Evolutionary conservation across 176 grass and related monocot species (phyloP).

Genomic region (Oryza glumipatula): DNA sequence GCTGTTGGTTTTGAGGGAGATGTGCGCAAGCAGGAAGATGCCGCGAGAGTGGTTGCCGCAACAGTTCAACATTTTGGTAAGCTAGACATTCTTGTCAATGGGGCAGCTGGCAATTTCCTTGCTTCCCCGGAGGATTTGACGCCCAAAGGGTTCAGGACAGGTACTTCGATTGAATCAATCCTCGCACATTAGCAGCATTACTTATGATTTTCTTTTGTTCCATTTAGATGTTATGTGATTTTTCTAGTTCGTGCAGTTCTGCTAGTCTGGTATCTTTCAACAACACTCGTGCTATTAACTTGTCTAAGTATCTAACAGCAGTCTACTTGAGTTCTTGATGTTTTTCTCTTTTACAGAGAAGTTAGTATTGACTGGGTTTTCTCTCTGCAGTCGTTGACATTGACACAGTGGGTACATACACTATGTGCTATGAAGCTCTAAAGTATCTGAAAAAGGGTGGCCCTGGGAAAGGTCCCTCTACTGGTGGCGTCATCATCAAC

Average conservation of each 20-base stretch:
- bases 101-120: constrained; percentile 94
- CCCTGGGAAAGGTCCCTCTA: constrained; percentile 58
- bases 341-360: not conserved
- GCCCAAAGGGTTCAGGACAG: constrained; percentile 88
- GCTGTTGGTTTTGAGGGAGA: constrained; percentile 91
- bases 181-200: not conserved
- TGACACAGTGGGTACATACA: constrained; percentile 88
- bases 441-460: constrained; percentile 89
- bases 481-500: constrained; percentile 84
- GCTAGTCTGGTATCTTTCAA: constrained; percentile 1
- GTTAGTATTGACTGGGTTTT: constrained; percentile 28
- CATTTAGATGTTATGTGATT: not conserved
- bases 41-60: constrained; percentile 62
- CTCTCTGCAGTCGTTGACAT: constrained; percentile 80
- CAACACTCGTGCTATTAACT: not conserved
- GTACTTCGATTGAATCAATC: constrained; percentile 33
- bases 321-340: not conserved
- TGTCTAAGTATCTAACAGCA: not conserved
- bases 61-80: constrained; percentile 71
- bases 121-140: constrained; percentile 90
- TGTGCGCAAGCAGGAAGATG: constrained; percentile 86
- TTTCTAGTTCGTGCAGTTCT: not conserved
- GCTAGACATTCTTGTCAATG: constrained; percentile 93
- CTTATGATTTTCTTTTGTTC: not conserved
- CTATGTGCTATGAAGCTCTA: constrained; percentile 86